phyloP scores from a whole-genome alignment of 2,329 filamentous ascomycete species.

The Dothidotthia symphoricarpi region DNA sequence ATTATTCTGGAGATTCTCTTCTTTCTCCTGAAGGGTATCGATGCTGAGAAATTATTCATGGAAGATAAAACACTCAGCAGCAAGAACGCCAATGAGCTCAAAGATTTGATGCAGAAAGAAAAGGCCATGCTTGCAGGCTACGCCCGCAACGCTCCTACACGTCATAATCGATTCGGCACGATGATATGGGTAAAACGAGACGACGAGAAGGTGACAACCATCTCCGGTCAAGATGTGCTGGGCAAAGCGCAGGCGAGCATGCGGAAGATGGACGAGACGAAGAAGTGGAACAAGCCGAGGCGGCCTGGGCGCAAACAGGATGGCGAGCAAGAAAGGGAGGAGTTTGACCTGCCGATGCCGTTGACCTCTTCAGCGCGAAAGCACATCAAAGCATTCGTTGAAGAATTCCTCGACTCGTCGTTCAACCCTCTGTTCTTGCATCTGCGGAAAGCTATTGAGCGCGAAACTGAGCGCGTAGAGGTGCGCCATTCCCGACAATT shows the following conservation, averaged over 20 bases:
- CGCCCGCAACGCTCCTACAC: slow-evolving; percentile 73
- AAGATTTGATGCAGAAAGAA: slow-evolving; percentile 75
- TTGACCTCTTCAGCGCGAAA: slow-evolving; percentile 72
- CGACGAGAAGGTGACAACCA: slow-evolving; percentile 76
- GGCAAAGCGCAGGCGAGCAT: slow-evolving; percentile 70
- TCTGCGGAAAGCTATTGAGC: slow-evolving; percentile 82
- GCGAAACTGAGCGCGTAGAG: slow-evolving; percentile 79
- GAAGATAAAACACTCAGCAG: slow-evolving; percentile 68
- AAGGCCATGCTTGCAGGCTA: slow-evolving; percentile 76
- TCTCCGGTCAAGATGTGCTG: slow-evolving; percentile 86
- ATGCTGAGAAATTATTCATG: slow-evolving; percentile 82
- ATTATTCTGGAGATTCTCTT: slow-evolving; percentile 90
- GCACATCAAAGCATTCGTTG: slow-evolving; percentile 77
- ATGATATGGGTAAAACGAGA: slow-evolving; percentile 96
- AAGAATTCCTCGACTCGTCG: slow-evolving; percentile 89
- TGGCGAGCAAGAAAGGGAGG: slow-evolving; percentile 46
- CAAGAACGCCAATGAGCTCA: slow-evolving; percentile 70
- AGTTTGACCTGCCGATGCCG: slow-evolving; percentile 71
- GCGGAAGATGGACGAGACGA: slow-evolving; percentile 84
- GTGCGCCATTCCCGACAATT: slow-evolving; percentile 78
- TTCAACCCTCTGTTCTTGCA: slow-evolving; percentile 88
- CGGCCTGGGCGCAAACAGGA: slow-evolving; percentile 45
- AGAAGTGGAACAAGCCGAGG: slow-evolving; percentile 83
- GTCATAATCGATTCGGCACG: slow-evolving; percentile 92
- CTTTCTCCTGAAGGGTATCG: slow-evolving; percentile 85